Conservation (phyloP, 441 rosid genomes). For the Pelargonium citronellum region DNA sequence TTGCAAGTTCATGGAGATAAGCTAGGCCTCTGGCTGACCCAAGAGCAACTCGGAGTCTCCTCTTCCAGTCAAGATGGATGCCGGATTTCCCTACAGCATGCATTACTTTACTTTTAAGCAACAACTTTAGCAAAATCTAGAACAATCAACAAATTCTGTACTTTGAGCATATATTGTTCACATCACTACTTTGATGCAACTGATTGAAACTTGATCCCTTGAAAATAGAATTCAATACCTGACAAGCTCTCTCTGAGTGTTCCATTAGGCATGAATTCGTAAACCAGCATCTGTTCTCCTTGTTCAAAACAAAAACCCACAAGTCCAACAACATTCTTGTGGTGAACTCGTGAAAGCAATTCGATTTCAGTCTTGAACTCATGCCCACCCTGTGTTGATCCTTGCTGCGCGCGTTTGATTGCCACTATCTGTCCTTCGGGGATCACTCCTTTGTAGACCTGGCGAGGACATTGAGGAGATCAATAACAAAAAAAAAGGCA, state of each 20-base stretch:
- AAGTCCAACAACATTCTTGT: constrained; percentile 87
- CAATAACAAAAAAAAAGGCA: not conserved
- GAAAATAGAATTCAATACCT: constrained; percentile 32
- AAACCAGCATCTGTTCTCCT: constrained; percentile 92
- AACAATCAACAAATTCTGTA: no score
- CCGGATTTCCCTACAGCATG: constrained; percentile 51
- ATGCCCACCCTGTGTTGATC: constrained; percentile 87
- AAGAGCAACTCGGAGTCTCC: constrained; percentile 77
- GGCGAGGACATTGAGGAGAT: constrained; percentile 12
- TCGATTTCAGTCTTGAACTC: constrained; percentile 98
- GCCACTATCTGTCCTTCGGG: constrained; percentile 73
- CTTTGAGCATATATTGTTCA: not conserved
- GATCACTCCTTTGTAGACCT: constrained; percentile 89
- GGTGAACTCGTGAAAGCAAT: constrained; percentile 93
- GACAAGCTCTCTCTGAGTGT: constrained; percentile 73
- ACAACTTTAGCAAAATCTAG: no score
- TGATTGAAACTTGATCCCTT: not conserved
- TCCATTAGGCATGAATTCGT: constrained; percentile 84
- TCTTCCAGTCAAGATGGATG: constrained; percentile 73
- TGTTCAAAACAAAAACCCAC: constrained; percentile 91
- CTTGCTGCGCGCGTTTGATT: constrained; percentile 87
- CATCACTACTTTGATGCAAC: not conserved
- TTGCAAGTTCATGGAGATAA: constrained; percentile 87
- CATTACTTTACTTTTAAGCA: not conserved
- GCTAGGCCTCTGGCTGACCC: constrained; percentile 92